Evolutionary conservation across 345 rosid species (phyloP).

Genomic region (Balakata baccata): DNA sequence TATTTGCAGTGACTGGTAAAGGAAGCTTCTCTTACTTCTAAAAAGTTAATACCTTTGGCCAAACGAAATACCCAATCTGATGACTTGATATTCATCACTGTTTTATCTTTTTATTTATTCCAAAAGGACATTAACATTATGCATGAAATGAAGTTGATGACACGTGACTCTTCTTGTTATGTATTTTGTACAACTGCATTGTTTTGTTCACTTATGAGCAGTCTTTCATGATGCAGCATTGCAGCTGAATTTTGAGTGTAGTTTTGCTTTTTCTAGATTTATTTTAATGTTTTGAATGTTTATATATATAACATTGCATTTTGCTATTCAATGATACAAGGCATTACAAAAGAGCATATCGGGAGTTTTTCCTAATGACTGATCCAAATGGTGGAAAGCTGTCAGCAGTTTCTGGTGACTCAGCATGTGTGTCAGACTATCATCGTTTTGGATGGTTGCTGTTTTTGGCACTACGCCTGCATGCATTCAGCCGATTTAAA

Average conservation of each 20-base stretch:
- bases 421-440: slow-evolving; percentile 45
- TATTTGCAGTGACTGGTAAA: neutral
- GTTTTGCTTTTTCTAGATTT: neutral
- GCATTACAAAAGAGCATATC: slow-evolving; percentile 70
- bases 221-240: neutral
- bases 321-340: slow-evolving; percentile 30
- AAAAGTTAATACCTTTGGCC: neutral
- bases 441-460: slow-evolving; percentile 93
- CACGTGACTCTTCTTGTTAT: neutral
- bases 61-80: neutral
- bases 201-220: neutral
- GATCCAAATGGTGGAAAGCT: slow-evolving; percentile 49
- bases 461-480: slow-evolving; percentile 84
- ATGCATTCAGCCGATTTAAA: slow-evolving; percentile 75
- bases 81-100: neutral
- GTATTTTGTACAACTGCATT: neutral
- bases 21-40: neutral
- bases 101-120: neutral
- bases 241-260: neutral
- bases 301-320: slow-evolving; percentile 13
- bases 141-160: neutral
- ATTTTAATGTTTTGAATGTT: neutral
- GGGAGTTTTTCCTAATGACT: slow-evolving; percentile 59
- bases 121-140: neutral
- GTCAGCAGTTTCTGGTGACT: slow-evolving; percentile 33